Conservation (phyloP, 768 basidiomycete genomes). For the Porphyrellus cyaneotinctus region DNA sequence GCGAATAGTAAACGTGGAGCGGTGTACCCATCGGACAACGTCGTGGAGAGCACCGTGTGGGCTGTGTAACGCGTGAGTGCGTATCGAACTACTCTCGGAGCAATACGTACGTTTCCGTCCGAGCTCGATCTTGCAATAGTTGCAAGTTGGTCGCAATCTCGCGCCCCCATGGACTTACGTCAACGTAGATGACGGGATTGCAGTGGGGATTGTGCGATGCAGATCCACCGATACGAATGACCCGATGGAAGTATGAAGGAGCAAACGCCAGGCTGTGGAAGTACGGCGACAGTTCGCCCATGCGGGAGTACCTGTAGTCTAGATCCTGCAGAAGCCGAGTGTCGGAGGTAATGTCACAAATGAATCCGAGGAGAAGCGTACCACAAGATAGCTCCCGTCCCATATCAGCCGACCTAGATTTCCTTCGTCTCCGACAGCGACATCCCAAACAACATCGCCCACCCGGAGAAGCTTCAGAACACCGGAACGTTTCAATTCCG, state of each 20-base stretch:
- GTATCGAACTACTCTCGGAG: neutral
- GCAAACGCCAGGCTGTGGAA: constrained; percentile 77
- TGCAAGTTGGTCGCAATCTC: constrained; percentile 73
- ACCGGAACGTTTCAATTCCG: constrained; percentile 55
- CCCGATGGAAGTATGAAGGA: constrained; percentile 86
- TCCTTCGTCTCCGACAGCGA: constrained; percentile 81
- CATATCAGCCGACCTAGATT: constrained; percentile 81
- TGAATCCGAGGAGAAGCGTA: constrained; percentile 37
- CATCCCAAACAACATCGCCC: constrained; percentile 86
- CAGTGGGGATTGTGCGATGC: constrained; percentile 39
- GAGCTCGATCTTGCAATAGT: constrained; percentile 69
- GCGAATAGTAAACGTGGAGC: constrained; percentile 69
- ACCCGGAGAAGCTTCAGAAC: constrained; percentile 58
- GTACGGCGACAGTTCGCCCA: constrained; percentile 77
- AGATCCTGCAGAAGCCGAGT: constrained; percentile 55
- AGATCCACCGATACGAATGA: constrained; percentile 55
- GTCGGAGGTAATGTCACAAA: neutral
- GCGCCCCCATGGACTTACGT: constrained; percentile 73
- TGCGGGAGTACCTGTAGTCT: constrained; percentile 73
- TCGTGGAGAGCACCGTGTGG: constrained; percentile 76
- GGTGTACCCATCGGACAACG: constrained; percentile 82
- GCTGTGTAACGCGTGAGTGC: constrained; percentile 34
- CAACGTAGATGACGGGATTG: constrained; percentile 67
- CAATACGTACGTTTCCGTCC: constrained; percentile 71
- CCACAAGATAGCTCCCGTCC: constrained; percentile 87